Conservation (phyloP, 345 rosid species). For the Geranium brycei region DNA sequence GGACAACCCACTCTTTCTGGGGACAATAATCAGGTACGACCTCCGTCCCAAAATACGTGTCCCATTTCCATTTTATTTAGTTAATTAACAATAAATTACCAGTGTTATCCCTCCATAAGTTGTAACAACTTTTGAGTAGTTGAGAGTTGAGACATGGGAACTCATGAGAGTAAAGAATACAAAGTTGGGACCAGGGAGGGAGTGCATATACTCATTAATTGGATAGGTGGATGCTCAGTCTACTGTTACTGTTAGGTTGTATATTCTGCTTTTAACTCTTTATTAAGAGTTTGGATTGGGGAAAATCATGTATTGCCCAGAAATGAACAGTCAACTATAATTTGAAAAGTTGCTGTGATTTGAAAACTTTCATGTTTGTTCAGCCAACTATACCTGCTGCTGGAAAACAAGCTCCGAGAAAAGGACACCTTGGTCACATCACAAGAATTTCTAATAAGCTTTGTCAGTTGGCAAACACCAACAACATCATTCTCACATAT, state of each 20-base stretch:
- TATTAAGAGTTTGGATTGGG: neutral
- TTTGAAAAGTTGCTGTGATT: neutral
- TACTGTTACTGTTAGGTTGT: neutral
- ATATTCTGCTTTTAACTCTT: neutral
- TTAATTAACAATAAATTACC: no score
- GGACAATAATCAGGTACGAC: slow-evolving; percentile 26
- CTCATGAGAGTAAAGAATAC: no score
- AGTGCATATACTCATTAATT: no score
- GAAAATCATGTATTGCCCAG: neutral
- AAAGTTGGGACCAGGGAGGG: no score
- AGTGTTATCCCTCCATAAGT: no score
- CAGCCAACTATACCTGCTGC: slow-evolving; percentile 70
- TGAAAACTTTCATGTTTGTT: slow-evolving; percentile 14
- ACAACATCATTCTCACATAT: slow-evolving; percentile 35
- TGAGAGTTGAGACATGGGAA: no score
- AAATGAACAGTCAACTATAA: no score
- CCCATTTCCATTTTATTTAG: no score
- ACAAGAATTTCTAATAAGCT: slow-evolving; percentile 78
- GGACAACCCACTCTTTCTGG: slow-evolving; percentile 47
- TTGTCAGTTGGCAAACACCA: slow-evolving; percentile 57
- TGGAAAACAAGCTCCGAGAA: slow-evolving; percentile 66
- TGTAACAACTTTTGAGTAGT: no score
- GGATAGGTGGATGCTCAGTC: neutral
- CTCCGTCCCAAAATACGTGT: neutral
- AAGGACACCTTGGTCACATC: slow-evolving; percentile 81